Evolutionary conservation across 768 basidiomycete genomes (phyloP), one percentile per base, ranked within the genome.

Genomic region (Phaeolepiota aurea): DNA sequence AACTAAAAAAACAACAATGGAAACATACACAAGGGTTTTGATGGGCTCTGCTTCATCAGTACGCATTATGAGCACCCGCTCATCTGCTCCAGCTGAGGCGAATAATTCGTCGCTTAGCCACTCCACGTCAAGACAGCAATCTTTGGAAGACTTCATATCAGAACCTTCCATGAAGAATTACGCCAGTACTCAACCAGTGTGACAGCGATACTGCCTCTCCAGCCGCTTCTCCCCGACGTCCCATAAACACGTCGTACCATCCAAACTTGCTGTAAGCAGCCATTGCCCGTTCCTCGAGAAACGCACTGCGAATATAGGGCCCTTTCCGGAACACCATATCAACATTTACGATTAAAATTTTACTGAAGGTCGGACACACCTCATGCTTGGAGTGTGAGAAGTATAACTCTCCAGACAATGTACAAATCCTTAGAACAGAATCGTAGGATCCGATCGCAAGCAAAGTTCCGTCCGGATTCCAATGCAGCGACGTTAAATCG

Each of bases 401-500:
- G 58, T 86, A 81, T 15, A 74, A 42, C 18, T 72, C 63, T n/a
- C 86, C 87, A 15, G 62, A 55, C 12, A 64, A 56, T n/a, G 71
- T 77, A 51, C 68, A 82, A 32, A 91, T 66, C 22, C 88, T 77
- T 31, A 91, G 70, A 13, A 77, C 59, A 7, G 76, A 71, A 48
- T 90, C 87, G 46, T 82, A 86, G 14, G 82, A 87, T 9, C 84
- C 87, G 43, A 87, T 72, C 4, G 86, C 86, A 22, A 91, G 65
- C 11, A 87, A 62, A 20, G 72, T 72, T 13, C 88, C 88, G 40
- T 85, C 80, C 3, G 63, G 54, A 48, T 76, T 87, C 87, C 87
- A 91, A 51, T 84, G 76, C 34, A 91, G 51, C 30, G 79, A 78
- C 12, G 87, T 89, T 42, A 88, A 58, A 55, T 91, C 87, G 37